Conservation (phyloP, 2,329 filamentous ascomycete species). For the Epichloe gansuensis region DNA sequence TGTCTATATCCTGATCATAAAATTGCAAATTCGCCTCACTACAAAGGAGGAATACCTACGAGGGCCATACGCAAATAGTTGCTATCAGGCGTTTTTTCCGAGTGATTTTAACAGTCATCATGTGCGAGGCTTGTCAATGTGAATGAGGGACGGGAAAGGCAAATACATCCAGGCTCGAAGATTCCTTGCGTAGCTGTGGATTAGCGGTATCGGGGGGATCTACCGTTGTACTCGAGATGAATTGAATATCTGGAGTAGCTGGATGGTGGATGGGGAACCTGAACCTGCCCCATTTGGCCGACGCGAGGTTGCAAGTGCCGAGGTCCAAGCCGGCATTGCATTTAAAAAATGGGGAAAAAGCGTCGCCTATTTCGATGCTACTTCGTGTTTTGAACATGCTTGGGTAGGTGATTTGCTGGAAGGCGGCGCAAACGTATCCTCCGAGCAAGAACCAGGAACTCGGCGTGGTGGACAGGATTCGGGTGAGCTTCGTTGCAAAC, state of each 20-base stretch:
- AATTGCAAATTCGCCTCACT: slow-evolving; percentile 1
- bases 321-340: background rate
- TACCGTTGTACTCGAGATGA: too few species aligned
- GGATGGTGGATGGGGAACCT: background rate
- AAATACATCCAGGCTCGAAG: background rate
- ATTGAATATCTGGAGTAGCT: too few species aligned
- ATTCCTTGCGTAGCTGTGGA: background rate
- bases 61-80: slow-evolving; percentile 38
- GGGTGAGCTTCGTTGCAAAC: too few species aligned
- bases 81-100: slow-evolving; percentile 32
- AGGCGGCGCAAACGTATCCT: too few species aligned
- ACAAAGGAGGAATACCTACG: slow-evolving; percentile 23
- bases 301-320: background rate
- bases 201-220: background rate
- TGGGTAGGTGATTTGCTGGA: too few species aligned
- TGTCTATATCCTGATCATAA: slow-evolving; percentile 25
- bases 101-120: slow-evolving; percentile 13
- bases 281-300: background rate
- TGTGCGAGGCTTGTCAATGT: background rate
- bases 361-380: too few species aligned
- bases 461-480: too few species aligned
- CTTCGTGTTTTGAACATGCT: too few species aligned
- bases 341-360: background rate
- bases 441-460: too few species aligned
- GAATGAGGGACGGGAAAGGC: background rate